Evolutionary conservation across 78 protist genomes (phyloP).

Genomic region (Dictyostelium capitatum): DNA sequence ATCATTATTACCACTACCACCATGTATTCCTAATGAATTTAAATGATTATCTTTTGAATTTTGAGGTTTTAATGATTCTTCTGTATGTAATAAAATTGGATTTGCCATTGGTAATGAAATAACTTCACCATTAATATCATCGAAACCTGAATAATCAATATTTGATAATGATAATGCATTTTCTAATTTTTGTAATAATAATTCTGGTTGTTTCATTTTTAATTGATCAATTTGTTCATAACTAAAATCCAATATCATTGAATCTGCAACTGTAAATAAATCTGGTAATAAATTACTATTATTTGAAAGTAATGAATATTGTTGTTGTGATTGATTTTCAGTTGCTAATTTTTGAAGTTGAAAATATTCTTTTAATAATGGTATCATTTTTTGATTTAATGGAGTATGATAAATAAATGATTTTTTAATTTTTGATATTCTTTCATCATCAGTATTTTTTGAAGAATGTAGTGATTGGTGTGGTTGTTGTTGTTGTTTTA

Average conservation of each 20-base stretch:
- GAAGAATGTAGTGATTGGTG: neutral
- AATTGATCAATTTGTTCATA: constrained; percentile 27
- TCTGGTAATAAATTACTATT: neutral
- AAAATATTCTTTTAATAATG: constrained; percentile 42
- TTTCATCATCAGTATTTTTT: neutral
- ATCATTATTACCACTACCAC: neutral
- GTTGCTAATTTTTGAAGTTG: constrained; percentile 21
- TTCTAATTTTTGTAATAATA: constrained; percentile 32
- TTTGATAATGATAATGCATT: neutral
- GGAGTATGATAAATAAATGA: constrained; percentile 64
- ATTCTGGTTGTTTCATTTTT: neutral
- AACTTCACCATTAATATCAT: constrained; percentile 22
- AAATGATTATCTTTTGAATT: neutral
- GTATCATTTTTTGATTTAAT: constrained; percentile 62
- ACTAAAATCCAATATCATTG: neutral
- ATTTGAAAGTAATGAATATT: neutral
- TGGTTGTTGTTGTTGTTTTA: neutral
- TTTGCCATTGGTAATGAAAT: constrained; percentile 22
- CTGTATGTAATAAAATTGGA: constrained; percentile 44
- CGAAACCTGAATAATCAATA: constrained; percentile 22
- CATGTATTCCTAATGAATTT: neutral
- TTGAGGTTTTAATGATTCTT: constrained; percentile 13
- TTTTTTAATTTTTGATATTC: neutral
- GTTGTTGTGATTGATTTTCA: neutral
- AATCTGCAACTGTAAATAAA: neutral